Evolutionary conservation across 1,139 yeast species (phyloP).

Genomic region (Geotrichum citri-aurantii): DNA sequence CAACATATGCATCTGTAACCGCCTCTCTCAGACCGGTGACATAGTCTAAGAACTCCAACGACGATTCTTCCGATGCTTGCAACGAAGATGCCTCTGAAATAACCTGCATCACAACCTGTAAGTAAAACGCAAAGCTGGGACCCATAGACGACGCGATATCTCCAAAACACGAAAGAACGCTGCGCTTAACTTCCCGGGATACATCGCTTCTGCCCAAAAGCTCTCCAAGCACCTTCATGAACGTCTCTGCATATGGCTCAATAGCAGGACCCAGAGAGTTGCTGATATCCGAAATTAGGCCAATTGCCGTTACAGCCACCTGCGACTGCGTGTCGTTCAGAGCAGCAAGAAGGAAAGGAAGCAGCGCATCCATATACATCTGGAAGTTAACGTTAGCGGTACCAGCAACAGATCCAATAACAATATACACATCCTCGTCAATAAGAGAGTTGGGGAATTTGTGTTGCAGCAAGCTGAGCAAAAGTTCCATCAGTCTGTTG

Average conservation of each 20-base stretch:
- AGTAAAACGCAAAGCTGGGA: conserved; percentile 62
- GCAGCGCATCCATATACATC: conserved; percentile 71
- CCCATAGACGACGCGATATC: conserved; percentile 92
- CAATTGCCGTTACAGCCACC: conserved; percentile 82
- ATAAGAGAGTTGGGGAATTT: conserved; percentile 63
- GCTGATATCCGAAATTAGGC: conserved; percentile 94
- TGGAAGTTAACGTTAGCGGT: conserved; percentile 66
- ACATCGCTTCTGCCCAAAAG: conserved; percentile 61
- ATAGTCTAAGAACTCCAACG: conserved; percentile 74
- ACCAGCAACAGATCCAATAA: conserved; percentile 82
- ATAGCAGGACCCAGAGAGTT: conserved; percentile 77
- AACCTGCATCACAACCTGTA: conserved; percentile 71
- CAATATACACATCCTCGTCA: conserved; percentile 91
- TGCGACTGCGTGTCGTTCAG: conserved; percentile 78
- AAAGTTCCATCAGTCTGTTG: conserved; percentile 78
- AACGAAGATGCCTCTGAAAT: conserved; percentile 53
- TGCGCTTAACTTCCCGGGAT: conserved; percentile 77
- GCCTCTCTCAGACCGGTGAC: conserved; percentile 70
- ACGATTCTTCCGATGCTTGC: conserved; percentile 43
- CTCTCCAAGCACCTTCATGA: conserved; percentile 76
- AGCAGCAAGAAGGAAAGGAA: conserved; percentile 75
- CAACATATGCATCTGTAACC: conserved; percentile 90
- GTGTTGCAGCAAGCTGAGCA: conserved; percentile 61
- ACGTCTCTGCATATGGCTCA: conserved; percentile 66
- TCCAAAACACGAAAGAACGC: conserved; percentile 91